These are phyloP conservation scores for Apiospora koreana DNA, from an alignment of 2,329 filamentous ascomycete species.

Conservation along the genomic window DNA sequence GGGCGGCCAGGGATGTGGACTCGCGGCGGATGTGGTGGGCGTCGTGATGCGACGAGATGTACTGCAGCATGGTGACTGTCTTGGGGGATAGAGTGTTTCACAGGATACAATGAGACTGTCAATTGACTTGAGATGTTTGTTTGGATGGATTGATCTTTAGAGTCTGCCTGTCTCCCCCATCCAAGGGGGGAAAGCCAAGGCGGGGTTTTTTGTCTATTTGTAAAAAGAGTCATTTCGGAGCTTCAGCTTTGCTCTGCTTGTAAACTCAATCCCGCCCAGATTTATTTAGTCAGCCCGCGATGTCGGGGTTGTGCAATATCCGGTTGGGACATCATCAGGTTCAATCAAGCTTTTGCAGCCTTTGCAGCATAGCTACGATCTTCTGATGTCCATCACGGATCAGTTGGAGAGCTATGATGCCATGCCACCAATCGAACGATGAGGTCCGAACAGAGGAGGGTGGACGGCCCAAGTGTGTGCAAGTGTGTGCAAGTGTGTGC, in stretches of 20 bases:
- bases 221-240: background rate
- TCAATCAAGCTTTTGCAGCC: background rate
- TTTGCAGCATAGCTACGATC: background rate
- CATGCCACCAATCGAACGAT: constrained; percentile 8
- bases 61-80: constrained; percentile 25
- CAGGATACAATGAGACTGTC: background rate
- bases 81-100: background rate
- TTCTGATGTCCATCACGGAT: background rate
- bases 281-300: background rate
- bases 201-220: constrained; percentile 6
- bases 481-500: too few relatives aligned
- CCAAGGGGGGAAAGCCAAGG: constrained; percentile 1
- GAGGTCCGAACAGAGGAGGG: background rate
- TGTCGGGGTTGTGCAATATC: background rate
- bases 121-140: background rate
- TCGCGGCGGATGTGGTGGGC: constrained; percentile 24
- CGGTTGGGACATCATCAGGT: background rate
- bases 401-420: constrained; percentile 7
- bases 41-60: constrained; percentile 28
- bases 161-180: background rate
- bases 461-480: too few relatives aligned
- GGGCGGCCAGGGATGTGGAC: constrained; percentile 26
- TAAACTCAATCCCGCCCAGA: background rate
- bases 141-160: background rate
- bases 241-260: background rate